These are phyloP conservation scores for Porphyrellus sp. DNA, from an alignment of 1,284 basidiomycete genomes.

Conservation along the genomic window DNA sequence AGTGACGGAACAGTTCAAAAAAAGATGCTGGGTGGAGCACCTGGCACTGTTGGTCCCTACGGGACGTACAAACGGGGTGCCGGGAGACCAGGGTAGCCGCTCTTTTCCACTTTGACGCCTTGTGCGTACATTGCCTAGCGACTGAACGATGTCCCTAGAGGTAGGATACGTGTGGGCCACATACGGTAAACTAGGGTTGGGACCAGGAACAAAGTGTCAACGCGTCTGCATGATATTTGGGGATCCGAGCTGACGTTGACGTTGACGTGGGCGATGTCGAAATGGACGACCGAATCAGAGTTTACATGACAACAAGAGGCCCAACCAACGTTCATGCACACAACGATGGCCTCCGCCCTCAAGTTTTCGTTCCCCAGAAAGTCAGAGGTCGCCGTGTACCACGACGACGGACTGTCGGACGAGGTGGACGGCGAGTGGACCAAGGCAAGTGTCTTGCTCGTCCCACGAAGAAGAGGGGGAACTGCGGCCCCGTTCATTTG, in stretches of 20 bases:
- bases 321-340: not conserved
- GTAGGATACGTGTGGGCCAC: not conserved
- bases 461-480: constrained; percentile 18
- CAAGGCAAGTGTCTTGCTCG: constrained; percentile 16
- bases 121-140: too few species aligned
- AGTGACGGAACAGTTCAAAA: constrained; percentile 32
- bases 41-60: constrained; percentile 46
- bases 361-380: constrained; percentile 10
- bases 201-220: not conserved
- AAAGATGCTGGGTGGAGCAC: constrained; percentile 38
- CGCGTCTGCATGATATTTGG: not conserved
- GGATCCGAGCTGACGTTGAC: constrained; percentile 4
- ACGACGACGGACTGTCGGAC: constrained; percentile 5
- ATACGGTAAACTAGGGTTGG: not conserved
- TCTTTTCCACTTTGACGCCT: too few species aligned
- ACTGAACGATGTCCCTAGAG: not conserved
- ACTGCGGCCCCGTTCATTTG: not conserved
- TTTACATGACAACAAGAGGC: constrained; percentile 3
- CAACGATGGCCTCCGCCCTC: constrained; percentile 1
- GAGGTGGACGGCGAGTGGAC: constrained; percentile 24
- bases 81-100: constrained; percentile 16
- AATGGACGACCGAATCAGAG: not conserved
- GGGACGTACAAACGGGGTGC: constrained; percentile 42
- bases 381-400: not conserved
- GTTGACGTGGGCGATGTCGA: constrained; percentile 10